Percentiles rank a stretch among this genome's conserved stretches.
Evolutionary conservation across 2,329 filamentous ascomycete species (phyloP).

Genomic region (Neonectria neomacrospora): DNA sequence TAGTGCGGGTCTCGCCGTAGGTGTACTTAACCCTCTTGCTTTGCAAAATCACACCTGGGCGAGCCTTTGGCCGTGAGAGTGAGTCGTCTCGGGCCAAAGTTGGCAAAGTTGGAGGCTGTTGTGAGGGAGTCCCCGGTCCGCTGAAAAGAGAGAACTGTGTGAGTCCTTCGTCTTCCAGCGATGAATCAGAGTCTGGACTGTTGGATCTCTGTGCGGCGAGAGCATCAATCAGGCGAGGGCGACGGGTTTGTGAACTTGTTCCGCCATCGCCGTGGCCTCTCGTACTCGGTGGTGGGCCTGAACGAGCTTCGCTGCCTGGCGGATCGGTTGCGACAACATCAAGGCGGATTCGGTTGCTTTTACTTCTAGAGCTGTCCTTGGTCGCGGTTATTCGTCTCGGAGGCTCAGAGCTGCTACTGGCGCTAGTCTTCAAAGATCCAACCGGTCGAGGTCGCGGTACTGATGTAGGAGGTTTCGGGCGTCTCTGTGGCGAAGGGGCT

Average conservation of each 20-base stretch:
- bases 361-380: conserved; percentile 28
- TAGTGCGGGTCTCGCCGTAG: conserved; percentile 50
- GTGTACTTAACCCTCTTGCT: conserved; percentile 50
- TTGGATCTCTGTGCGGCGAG: conserved; percentile 54
- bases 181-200: conserved; percentile 47
- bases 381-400: conserved; percentile 2
- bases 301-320: conserved; percentile 12
- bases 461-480: conserved; percentile 22
- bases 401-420: conserved; percentile 6
- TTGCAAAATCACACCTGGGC: conserved; percentile 42
- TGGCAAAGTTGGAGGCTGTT: conserved; percentile 32
- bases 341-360: conserved; percentile 9
- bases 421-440: conserved; percentile 14
- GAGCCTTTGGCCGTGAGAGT: conserved; percentile 40
- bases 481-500: conserved; percentile 17
- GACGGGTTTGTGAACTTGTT: conserved; percentile 31
- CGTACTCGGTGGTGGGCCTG: background rate
- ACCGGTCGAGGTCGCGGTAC: conserved; percentile 27
- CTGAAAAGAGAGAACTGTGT: conserved; percentile 28
- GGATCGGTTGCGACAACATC: conserved; percentile 27
- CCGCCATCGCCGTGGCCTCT: conserved; percentile 20
- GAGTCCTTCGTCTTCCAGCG: conserved; percentile 25
- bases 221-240: conserved; percentile 56
- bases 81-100: conserved; percentile 34
- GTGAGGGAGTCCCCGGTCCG: conserved; percentile 36